Evolutionary conservation across 805 yeast genomes (phyloP).

Genomic region (Kuraishia piskuri): DNA sequence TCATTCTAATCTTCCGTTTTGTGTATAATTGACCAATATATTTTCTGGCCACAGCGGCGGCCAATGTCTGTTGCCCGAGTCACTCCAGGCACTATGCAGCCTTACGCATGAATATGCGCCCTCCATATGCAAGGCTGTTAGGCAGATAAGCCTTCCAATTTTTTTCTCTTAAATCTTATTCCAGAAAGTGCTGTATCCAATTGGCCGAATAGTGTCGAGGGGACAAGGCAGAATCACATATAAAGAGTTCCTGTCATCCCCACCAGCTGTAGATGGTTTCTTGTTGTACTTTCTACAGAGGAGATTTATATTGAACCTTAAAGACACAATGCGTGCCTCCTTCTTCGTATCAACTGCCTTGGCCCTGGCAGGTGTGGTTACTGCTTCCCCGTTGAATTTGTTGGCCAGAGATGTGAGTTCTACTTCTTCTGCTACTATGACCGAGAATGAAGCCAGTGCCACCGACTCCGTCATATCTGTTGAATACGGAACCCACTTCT

Average conservation of each 20-base stretch:
- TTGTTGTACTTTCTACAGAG: too few relatives aligned
- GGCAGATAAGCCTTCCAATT: not conserved
- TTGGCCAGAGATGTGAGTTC: not conserved
- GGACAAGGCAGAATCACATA: not conserved
- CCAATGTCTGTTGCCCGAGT: not conserved
- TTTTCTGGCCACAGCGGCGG: too few relatives aligned
- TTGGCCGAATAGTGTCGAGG: not conserved
- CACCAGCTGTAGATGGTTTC: not conserved
- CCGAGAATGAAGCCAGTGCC: slow-evolving; percentile 4
- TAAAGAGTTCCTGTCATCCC: not conserved
- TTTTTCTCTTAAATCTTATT: too few relatives aligned
- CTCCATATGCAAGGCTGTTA: not conserved
- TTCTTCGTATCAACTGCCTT: not conserved
- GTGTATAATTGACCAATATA: too few relatives aligned
- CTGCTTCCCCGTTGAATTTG: slow-evolving; percentile 5
- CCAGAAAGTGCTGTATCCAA: not conserved
- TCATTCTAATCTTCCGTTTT: too few relatives aligned
- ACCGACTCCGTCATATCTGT: slow-evolving; percentile 4
- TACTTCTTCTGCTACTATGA: slow-evolving; percentile 1
- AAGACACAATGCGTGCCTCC: slow-evolving; percentile 8
- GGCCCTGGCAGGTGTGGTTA: not conserved
- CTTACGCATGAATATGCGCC: not conserved
- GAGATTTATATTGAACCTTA: too few relatives aligned
- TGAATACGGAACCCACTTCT: slow-evolving; percentile 14
- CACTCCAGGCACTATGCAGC: not conserved